Percentiles rank a stretch among this genome's conserved stretches.
Conservation (phyloP, 331 rosid genomes). For the Phaseolus coccineus region DNA sequence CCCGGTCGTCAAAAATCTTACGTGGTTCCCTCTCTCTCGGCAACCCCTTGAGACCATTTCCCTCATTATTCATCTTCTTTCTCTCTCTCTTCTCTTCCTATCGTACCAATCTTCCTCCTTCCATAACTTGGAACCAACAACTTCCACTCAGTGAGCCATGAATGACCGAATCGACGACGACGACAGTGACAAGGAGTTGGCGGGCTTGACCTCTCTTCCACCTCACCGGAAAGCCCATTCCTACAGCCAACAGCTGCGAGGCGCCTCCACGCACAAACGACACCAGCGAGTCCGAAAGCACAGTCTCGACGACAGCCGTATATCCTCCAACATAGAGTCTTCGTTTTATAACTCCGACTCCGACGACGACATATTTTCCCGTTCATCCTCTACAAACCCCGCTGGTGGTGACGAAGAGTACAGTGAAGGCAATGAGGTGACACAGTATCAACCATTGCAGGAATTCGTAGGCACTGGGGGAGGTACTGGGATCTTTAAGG, state of each 20-base stretch:
- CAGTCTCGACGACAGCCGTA: constrained; percentile 76
- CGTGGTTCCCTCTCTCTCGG: constrained; percentile 55
- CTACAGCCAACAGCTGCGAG: constrained; percentile 82
- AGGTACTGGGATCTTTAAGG: constrained; percentile 66
- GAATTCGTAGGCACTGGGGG: constrained; percentile 87
- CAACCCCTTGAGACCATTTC: constrained; percentile 48
- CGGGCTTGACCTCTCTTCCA: constrained; percentile 65
- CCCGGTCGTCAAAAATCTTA: constrained; percentile 47
- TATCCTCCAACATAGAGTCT: constrained; percentile 40
- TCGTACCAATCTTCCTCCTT: background rate
- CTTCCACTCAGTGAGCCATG: constrained; percentile 41
- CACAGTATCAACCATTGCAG: constrained; percentile 59
- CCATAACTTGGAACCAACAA: background rate
- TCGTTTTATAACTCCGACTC: constrained; percentile 57
- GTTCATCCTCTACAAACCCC: constrained; percentile 51
- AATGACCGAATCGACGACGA: constrained; percentile 76
- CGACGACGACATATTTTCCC: constrained; percentile 73
- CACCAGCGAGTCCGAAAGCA: constrained; percentile 70
- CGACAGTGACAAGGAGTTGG: constrained; percentile 67
- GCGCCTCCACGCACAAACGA: constrained; percentile 57
- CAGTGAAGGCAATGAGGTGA: constrained; percentile 49
- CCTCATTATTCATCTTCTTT: constrained; percentile 37
- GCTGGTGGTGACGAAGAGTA: constrained; percentile 38
- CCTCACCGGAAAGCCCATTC: constrained; percentile 85
- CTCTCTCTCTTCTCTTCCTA: background rate